Evolutionary conservation across 1,284 basidiomycete species (phyloP).

Genomic region (Ganoderma leucocontextum): DNA sequence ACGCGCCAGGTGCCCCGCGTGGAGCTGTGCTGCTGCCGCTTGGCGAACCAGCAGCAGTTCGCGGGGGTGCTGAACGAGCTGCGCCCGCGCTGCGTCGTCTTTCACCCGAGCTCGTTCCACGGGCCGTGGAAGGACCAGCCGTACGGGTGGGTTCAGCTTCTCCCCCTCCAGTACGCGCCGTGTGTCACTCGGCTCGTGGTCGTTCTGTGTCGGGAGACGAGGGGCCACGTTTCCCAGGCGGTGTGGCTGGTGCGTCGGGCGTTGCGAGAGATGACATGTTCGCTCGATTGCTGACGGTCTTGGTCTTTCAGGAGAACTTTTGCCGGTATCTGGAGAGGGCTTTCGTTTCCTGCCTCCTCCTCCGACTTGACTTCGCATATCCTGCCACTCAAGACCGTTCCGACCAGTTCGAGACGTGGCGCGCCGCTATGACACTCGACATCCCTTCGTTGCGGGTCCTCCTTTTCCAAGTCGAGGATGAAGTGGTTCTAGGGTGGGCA

Average conservation of each 20-base stretch:
- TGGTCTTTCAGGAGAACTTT: background rate
- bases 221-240: background rate
- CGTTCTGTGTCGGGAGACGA: background rate
- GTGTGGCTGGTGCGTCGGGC: background rate
- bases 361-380: background rate
- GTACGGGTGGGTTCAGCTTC: background rate
- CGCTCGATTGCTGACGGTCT: background rate
- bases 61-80: background rate
- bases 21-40: background rate
- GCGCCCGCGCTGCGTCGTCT: background rate
- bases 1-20: background rate
- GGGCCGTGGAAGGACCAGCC: background rate
- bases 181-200: background rate
- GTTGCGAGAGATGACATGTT: background rate
- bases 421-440: background rate
- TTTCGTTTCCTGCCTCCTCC: background rate
- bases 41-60: background rate
- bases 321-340: background rate
- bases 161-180: background rate
- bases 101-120: background rate
- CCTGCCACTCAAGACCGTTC: background rate
- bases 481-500: background rate
- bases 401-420: background rate
- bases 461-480: background rate
- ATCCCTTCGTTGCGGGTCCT: background rate